A percentile compares a stretch with the other conserved stretches of the same genome.
Conservation (phyloP, 495 filamentous ascomycete genomes). For the Aspergillus bertholletiae region DNA sequence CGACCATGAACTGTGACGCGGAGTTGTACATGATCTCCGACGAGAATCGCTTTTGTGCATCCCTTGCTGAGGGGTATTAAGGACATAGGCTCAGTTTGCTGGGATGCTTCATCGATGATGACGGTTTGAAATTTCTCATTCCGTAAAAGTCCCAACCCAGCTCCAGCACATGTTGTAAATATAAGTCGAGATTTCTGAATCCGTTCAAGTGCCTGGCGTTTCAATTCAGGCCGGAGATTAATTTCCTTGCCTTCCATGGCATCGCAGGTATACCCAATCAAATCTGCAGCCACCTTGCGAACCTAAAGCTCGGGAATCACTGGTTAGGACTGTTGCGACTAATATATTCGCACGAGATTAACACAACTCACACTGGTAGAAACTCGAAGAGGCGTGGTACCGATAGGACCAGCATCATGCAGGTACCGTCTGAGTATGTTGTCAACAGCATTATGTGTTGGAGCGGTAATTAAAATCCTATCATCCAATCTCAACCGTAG, state of each 20-base stretch:
- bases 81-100: constrained; percentile 5
- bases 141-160: constrained; percentile 1
- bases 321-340: too few species aligned
- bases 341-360: background rate
- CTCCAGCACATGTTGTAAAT: constrained; percentile 6
- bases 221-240: background rate
- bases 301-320: background rate
- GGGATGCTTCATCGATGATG: background rate
- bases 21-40: constrained; percentile 7
- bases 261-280: constrained; percentile 1
- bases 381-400: background rate
- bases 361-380: background rate
- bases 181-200: constrained; percentile 4
- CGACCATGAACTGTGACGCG: background rate
- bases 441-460: background rate
- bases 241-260: constrained; percentile 1
- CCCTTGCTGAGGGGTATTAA: constrained; percentile 2
- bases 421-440: constrained; percentile 2
- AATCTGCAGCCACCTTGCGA: background rate
- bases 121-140: constrained; percentile 1
- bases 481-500: background rate
- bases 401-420: background rate
- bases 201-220: background rate
- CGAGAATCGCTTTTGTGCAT: constrained; percentile 1
- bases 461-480: background rate